These are phyloP conservation scores for Astrothelium macrocarpum DNA, from an alignment of 495 filamentous ascomycete genomes.

Conservation along the genomic window DNA sequence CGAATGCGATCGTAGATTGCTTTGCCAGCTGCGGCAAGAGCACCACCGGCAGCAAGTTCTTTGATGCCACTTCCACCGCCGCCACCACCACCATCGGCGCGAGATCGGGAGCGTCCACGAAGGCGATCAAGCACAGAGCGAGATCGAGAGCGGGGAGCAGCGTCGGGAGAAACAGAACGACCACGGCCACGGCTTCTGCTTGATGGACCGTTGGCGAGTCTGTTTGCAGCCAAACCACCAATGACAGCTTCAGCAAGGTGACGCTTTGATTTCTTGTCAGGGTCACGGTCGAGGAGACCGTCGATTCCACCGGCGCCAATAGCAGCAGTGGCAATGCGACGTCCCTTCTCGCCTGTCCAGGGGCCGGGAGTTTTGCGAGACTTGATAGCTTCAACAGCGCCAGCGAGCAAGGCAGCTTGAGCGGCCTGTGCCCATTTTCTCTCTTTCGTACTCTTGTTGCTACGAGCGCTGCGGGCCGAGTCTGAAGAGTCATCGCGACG, in stretches of 20 bases:
- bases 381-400: constrained; percentile 80
- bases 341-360: constrained; percentile 78
- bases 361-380: constrained; percentile 74
- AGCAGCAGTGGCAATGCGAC: constrained; percentile 77
- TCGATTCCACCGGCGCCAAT: constrained; percentile 77
- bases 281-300: constrained; percentile 59
- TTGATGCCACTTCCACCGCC: constrained; percentile 44
- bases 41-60: constrained; percentile 61
- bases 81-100: constrained; percentile 27
- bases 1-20: constrained; percentile 59
- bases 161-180: constrained; percentile 15
- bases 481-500: constrained; percentile 12
- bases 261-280: constrained; percentile 63
- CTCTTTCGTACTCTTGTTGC: constrained; percentile 41
- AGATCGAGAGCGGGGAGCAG: constrained; percentile 23
- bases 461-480: constrained; percentile 29
- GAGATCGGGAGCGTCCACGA: constrained; percentile 34
- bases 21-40: constrained; percentile 73
- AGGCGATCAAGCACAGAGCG: constrained; percentile 23
- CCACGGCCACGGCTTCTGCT: constrained; percentile 39
- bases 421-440: constrained; percentile 74
- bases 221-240: constrained; percentile 75
- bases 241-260: constrained; percentile 67
- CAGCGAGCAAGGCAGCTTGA: constrained; percentile 75
- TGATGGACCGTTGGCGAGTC: constrained; percentile 64